Evolutionary conservation across 495 filamentous ascomycete genomes (phyloP).

Genomic region (Penicillium lividum): DNA sequence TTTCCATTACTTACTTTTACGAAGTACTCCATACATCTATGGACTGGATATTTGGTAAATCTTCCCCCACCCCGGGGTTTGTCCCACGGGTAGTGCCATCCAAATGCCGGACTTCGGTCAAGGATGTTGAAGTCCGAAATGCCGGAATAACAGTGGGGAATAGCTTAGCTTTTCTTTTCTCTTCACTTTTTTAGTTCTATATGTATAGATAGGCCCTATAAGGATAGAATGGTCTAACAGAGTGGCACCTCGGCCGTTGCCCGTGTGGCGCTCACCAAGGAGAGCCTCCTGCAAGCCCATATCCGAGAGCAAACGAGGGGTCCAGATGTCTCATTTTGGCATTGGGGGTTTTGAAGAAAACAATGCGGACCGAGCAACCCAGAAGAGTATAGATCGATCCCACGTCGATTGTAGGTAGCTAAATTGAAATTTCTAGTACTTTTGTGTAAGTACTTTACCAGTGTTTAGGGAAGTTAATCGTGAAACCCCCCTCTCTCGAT

Average conservation of each 20-base stretch:
- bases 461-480: background rate
- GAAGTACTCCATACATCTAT: background rate
- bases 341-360: background rate
- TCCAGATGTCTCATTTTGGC: constrained; percentile 6
- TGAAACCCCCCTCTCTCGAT: constrained; percentile 17
- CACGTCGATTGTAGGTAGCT: constrained; percentile 28
- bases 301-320: constrained; percentile 7
- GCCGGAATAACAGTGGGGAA: constrained; percentile 14
- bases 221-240: background rate
- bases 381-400: constrained; percentile 32
- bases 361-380: constrained; percentile 14
- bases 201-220: constrained; percentile 1
- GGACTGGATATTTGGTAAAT: background rate
- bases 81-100: constrained; percentile 9
- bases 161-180: background rate
- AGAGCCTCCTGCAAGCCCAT: constrained; percentile 10
- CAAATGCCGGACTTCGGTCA: constrained; percentile 11
- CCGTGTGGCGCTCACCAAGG: constrained; percentile 12
- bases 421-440: constrained; percentile 8
- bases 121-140: constrained; percentile 10
- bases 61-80: background rate
- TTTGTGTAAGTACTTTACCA: too few species aligned
- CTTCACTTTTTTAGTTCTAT: background rate
- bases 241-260: background rate
- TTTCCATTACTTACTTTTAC: background rate